Base-by-base conservation (phyloP, 2,329 filamentous ascomycete genomes). In the Tothia fuscella region DNA sequence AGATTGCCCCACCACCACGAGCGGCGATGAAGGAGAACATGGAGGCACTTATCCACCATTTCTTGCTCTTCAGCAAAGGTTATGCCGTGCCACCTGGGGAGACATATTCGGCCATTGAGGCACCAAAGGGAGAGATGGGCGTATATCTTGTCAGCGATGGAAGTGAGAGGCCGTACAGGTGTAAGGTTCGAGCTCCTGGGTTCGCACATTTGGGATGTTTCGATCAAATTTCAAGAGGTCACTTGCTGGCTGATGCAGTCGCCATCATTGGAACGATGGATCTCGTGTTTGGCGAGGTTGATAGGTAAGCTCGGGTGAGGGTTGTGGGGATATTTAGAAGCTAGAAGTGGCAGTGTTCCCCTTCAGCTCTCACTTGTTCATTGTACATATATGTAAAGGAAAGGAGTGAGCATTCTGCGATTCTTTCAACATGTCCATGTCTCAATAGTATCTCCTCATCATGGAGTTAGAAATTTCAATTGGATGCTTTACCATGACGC, bases 1-100 rank as follows among this genome's bases (percentile, higher is more conserved):
- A 98, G 77, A 77, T 98, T 56, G 82, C 85, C 3, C 91, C 91
- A 17, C 91, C 91, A 48, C 93, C 91, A n/a, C 80, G 91, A 57
- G 74, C 85, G 33, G 91, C 91, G 57, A 98, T 98, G 91, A 98
- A 98, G 76, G 91, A 98, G 77, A 98, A 98, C 72, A 98, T 98
- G 93, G 91, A 98, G 70, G 88, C 91, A 29, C 76, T 98, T 32
- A 98, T 98, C 60, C 91, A 98, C 70, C 91, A 98, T 72, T 98
- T 98, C 75, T 69, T 98, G 51, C 79, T 98, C 41, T 98, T 89
- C 72, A 96, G 88, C 63, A 98, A 98, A 76, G 91, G 91, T 46
- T 98, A 98, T 66, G 76, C 86, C 33, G 91, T 98, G 3, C 91
- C 91, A 32, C 91, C 93, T 6, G 93, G 91, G 48, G 91, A 98